These are phyloP conservation scores for Gonapodya sp. DNA, from an alignment of 192 early-diverging fungal species.

Conservation along the genomic window DNA sequence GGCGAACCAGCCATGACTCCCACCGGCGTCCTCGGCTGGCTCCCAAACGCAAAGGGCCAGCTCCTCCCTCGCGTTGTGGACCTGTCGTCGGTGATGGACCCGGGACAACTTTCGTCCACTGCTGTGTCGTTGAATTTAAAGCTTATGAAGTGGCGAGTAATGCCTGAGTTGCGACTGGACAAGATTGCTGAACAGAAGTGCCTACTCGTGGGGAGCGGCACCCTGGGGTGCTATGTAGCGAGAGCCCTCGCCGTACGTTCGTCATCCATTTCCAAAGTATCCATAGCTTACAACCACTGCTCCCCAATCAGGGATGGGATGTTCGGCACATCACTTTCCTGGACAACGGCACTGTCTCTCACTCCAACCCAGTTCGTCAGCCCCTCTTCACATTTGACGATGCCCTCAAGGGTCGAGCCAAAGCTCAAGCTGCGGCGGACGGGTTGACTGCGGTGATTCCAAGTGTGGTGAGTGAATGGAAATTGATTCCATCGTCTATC, in stretches of 20 bases:
- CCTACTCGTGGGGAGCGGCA: constrained; percentile 86
- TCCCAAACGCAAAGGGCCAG: constrained; percentile 68
- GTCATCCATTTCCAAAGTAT: constrained; percentile 11
- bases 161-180: constrained; percentile 74
- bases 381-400: constrained; percentile 88
- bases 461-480: constrained; percentile 43
- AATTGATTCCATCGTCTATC: background rate
- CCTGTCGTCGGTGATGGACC: constrained; percentile 84
- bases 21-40: constrained; percentile 72
- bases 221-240: constrained; percentile 88
- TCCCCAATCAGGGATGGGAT: constrained; percentile 97
- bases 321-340: constrained; percentile 88
- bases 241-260: constrained; percentile 56
- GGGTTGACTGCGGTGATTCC: constrained; percentile 69
- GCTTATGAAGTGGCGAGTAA: constrained; percentile 91
- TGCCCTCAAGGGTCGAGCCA: constrained; percentile 75
- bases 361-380: constrained; percentile 94
- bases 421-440: constrained; percentile 79
- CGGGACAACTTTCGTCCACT: constrained; percentile 65
- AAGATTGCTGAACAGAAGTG: constrained; percentile 66
- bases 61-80: constrained; percentile 74
- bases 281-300: background rate
- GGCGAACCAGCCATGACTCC: background rate
- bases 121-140: constrained; percentile 92
- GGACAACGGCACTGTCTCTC: constrained; percentile 82